Conservation (phyloP, 164 flowering plant species). For the Kingdonia uniflora region DNA sequence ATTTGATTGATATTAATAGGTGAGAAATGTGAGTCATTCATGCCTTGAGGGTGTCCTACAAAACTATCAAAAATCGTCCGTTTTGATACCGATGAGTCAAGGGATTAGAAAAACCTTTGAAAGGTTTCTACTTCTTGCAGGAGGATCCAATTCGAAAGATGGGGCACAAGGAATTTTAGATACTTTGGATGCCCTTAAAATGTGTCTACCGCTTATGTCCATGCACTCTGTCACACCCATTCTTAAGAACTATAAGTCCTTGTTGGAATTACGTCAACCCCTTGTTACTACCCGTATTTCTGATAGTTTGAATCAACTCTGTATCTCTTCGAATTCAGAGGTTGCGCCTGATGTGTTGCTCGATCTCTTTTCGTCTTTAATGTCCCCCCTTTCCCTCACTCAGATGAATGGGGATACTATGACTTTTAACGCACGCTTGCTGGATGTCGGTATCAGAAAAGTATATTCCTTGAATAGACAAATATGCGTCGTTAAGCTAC, state of each 20-base stretch:
- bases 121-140: slow-evolving; percentile 67
- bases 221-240: slow-evolving; percentile 33
- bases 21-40: slow-evolving; percentile 51
- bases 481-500: slow-evolving; percentile 62
- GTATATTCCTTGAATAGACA: slow-evolving; percentile 51
- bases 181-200: slow-evolving; percentile 63
- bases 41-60: slow-evolving; percentile 51
- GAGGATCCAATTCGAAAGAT: slow-evolving; percentile 36
- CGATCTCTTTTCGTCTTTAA: slow-evolving; percentile 59
- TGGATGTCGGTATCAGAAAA: slow-evolving; percentile 66
- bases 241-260: slow-evolving; percentile 57
- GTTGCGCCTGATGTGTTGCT: slow-evolving; percentile 53
- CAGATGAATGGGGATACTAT: slow-evolving; percentile 65
- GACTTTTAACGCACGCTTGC: slow-evolving; percentile 67
- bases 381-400: slow-evolving; percentile 33
- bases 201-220: slow-evolving; percentile 67
- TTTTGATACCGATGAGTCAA: slow-evolving; percentile 66
- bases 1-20: slow-evolving; percentile 28
- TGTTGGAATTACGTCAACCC: slow-evolving; percentile 54
- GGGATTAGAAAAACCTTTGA: slow-evolving; percentile 48
- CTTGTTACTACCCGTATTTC: slow-evolving; percentile 60
- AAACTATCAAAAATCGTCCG: slow-evolving; percentile 36
- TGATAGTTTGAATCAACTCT: slow-evolving; percentile 46
- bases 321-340: slow-evolving; percentile 39
- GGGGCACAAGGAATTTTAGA: slow-evolving; percentile 76